phyloP scores from a whole-genome alignment of 1,139 yeast species.

The Saccharomyces pastorianus region DNA sequence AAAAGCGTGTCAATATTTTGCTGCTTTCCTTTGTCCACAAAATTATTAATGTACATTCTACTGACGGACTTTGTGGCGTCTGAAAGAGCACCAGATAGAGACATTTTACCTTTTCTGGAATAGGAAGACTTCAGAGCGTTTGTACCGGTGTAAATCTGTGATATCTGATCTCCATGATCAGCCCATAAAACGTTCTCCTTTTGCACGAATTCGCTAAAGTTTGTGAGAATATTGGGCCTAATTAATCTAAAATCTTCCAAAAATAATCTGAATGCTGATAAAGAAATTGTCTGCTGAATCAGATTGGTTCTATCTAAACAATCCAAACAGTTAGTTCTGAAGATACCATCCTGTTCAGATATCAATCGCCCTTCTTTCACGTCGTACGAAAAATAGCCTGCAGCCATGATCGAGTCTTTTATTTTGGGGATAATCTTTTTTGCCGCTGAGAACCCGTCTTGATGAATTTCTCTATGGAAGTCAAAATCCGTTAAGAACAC shows the following conservation, averaged over 20 bases:
- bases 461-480: conserved; percentile 85
- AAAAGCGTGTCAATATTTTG: conserved; percentile 75
- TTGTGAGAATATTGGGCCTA: conserved; percentile 26
- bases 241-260: conserved; percentile 41
- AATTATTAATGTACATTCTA: conserved; percentile 90
- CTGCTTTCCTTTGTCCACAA: conserved; percentile 87
- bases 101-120: conserved; percentile 92
- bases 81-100: conserved; percentile 88
- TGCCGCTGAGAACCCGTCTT: conserved; percentile 83
- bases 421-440: conserved; percentile 57
- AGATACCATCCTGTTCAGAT: conserved; percentile 79
- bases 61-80: conserved; percentile 95
- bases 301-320: conserved; percentile 92
- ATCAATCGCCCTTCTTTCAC: conserved; percentile 40
- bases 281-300: conserved; percentile 78
- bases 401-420: conserved; percentile 57
- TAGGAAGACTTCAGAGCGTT: conserved; percentile 91
- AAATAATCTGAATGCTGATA: conserved; percentile 57
- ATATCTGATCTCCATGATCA: conserved; percentile 93
- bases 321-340: conserved; percentile 88
- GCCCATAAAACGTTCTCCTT: conserved; percentile 90
- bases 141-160: conserved; percentile 95
- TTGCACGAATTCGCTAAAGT: conserved; percentile 42
- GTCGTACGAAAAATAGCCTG: conserved; percentile 72
- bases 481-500: conserved; percentile 74